Percentiles rank a stretch among this genome's conserved stretches.
phyloP scores from a whole-genome alignment of 352 stramenopile species.

The Globisporangium recalcitrans region DNA sequence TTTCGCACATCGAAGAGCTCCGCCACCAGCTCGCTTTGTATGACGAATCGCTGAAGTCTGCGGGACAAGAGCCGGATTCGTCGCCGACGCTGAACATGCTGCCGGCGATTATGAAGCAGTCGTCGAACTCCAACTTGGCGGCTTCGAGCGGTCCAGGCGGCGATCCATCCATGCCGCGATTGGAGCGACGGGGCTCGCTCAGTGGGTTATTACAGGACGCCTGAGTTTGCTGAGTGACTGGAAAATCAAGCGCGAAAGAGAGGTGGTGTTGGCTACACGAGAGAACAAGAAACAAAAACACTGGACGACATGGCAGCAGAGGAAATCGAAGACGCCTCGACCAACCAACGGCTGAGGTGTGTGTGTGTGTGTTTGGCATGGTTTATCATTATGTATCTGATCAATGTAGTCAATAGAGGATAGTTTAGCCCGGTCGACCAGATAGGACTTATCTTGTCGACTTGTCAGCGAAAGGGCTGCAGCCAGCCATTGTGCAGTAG shows the following conservation, averaged over 20 bases:
- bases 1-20: constrained; percentile 84
- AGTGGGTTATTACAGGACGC: constrained; percentile 18
- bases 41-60: constrained; percentile 52
- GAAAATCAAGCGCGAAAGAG: not conserved
- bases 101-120: constrained; percentile 45
- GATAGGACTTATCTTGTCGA: constrained; percentile 47
- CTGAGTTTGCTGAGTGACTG: constrained; percentile 3
- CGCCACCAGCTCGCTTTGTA: constrained; percentile 55
- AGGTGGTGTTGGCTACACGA: constrained; percentile 7
- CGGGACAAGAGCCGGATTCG: constrained; percentile 60
- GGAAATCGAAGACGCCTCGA: not conserved
- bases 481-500: constrained; percentile 83
- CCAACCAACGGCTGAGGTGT: constrained; percentile 11
- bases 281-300: not conserved
- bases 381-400: constrained; percentile 19
- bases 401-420: constrained; percentile 20
- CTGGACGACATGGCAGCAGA: not conserved
- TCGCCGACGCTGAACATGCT: constrained; percentile 79
- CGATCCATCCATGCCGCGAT: constrained; percentile 20
- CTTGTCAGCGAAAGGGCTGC: constrained; percentile 83
- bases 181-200: constrained; percentile 48
- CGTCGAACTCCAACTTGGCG: constrained; percentile 33
- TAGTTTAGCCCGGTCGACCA: constrained; percentile 2
- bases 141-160: constrained; percentile 18
- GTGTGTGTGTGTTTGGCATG: constrained; percentile 3